Evolutionary conservation across 78 protist genomes (phyloP).

Genomic region (Monocercomonoides exilis): DNA sequence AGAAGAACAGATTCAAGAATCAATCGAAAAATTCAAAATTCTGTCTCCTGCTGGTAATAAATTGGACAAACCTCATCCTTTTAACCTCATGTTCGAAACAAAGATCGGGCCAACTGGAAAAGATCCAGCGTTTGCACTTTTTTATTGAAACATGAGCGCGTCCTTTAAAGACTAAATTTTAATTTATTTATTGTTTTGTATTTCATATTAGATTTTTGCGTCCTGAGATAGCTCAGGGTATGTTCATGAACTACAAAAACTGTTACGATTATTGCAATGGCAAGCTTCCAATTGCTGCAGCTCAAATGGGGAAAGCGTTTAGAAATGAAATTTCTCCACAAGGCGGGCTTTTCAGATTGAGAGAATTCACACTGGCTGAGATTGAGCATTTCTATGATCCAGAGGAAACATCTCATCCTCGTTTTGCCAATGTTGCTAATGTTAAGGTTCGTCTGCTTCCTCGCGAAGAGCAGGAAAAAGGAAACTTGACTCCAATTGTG

Average conservation of each 20-base stretch:
- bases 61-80: slow-evolving; percentile 71
- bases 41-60: neutral
- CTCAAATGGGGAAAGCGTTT: slow-evolving; percentile 83
- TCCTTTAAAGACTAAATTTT: too few relatives aligned
- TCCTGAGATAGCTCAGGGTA: slow-evolving; percentile 99
- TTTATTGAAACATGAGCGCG: too few relatives aligned
- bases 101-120: slow-evolving; percentile 90
- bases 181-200: neutral
- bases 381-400: slow-evolving; percentile 93
- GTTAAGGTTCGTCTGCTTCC: slow-evolving; percentile 34
- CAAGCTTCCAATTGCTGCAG: slow-evolving; percentile 30
- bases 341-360: slow-evolving; percentile 66
- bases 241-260: slow-evolving; percentile 86
- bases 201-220: slow-evolving; percentile 71
- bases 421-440: neutral
- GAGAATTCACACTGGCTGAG: slow-evolving; percentile 95
- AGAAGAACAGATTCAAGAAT: neutral
- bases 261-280: slow-evolving; percentile 1
- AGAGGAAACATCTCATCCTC: slow-evolving; percentile 19
- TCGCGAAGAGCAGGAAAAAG: slow-evolving; percentile 44
- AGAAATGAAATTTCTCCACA: slow-evolving; percentile 98
- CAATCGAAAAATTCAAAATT: neutral
- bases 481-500: neutral
- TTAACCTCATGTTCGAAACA: slow-evolving; percentile 97
- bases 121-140: neutral